phyloP scores from a whole-genome alignment of 2,329 filamentous ascomycete genomes.

The Amylocarpus encephaloides region DNA sequence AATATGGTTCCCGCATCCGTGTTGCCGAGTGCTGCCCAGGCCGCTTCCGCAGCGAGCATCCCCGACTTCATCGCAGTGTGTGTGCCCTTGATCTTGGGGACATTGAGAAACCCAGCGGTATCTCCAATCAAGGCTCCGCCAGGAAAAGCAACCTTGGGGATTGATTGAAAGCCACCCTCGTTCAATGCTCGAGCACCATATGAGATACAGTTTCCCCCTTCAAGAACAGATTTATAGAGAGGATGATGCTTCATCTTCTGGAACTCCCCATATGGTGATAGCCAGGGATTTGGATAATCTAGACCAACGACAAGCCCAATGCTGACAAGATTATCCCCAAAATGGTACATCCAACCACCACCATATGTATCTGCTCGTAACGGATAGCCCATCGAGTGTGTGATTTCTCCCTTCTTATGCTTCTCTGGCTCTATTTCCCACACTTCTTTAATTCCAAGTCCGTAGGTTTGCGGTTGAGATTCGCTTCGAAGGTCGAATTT shows the following conservation, averaged over 20 bases:
- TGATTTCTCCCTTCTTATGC: constrained; percentile 78
- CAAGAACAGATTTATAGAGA: constrained; percentile 77
- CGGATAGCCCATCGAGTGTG: constrained; percentile 90
- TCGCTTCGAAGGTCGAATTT: constrained; percentile 87
- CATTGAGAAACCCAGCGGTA: constrained; percentile 92
- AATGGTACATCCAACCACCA: constrained; percentile 99
- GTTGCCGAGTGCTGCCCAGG: constrained; percentile 66
- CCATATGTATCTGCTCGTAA: constrained; percentile 85
- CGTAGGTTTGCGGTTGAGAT: constrained; percentile 92
- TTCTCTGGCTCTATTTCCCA: constrained; percentile 95
- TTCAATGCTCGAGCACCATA: constrained; percentile 88
- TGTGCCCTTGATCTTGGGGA: constrained; percentile 97
- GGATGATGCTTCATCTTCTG: constrained; percentile 98
- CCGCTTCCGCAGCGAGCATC: constrained; percentile 90
- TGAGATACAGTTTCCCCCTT: constrained; percentile 95
- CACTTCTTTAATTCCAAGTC: constrained; percentile 88
- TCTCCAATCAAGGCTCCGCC: constrained; percentile 94
- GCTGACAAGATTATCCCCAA: constrained; percentile 92
- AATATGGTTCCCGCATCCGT: constrained; percentile 67
- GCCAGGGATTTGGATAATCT: constrained; percentile 94
- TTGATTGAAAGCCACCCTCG: constrained; percentile 95
- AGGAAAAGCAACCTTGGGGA: constrained; percentile 93
- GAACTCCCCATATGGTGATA: constrained; percentile 93
- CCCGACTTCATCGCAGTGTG: constrained; percentile 97
- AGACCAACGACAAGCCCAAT: constrained; percentile 87